Percentiles rank a stretch among this genome's conserved stretches.
Conservation (phyloP, 2,329 filamentous ascomycete genomes). For the Aspergillus pseudoviridinutans region DNA sequence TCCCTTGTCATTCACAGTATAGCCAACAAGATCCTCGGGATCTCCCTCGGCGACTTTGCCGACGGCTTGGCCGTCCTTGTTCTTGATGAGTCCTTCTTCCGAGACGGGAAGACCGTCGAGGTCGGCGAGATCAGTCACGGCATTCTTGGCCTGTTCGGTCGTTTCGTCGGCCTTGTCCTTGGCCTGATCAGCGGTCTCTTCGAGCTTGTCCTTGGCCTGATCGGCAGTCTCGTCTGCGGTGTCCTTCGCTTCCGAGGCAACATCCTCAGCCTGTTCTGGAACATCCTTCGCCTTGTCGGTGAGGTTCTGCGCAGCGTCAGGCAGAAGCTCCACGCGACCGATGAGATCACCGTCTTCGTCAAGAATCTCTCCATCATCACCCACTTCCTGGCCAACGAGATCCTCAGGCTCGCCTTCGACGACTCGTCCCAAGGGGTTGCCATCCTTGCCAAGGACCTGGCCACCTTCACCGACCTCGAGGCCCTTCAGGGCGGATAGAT, state of each 20-base stretch:
- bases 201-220: constrained; percentile 32
- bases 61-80: constrained; percentile 36
- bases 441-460: constrained; percentile 33
- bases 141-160: constrained; percentile 21
- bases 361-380: constrained; percentile 33
- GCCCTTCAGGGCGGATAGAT: constrained; percentile 37
- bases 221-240: constrained; percentile 6
- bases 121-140: constrained; percentile 31
- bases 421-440: constrained; percentile 35
- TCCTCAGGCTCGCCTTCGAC: constrained; percentile 41
- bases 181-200: constrained; percentile 21
- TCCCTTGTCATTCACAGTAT: constrained; percentile 36
- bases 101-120: constrained; percentile 43
- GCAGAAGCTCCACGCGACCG: constrained; percentile 32
- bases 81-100: constrained; percentile 52
- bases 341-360: constrained; percentile 33
- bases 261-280: constrained; percentile 1
- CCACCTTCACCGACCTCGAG: constrained; percentile 36
- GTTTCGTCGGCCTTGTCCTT: constrained; percentile 25
- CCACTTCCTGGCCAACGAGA: constrained; percentile 39
- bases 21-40: constrained; percentile 38
- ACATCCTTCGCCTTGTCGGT: constrained; percentile 17
- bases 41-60: constrained; percentile 41
- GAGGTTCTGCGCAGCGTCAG: constrained; percentile 19
- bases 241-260: constrained; percentile 37